Percentiles rank a stretch among this genome's conserved stretches.
Conservation (phyloP, 371 early-diverging fungal genomes). For the Actinomortierella wolfii region DNA sequence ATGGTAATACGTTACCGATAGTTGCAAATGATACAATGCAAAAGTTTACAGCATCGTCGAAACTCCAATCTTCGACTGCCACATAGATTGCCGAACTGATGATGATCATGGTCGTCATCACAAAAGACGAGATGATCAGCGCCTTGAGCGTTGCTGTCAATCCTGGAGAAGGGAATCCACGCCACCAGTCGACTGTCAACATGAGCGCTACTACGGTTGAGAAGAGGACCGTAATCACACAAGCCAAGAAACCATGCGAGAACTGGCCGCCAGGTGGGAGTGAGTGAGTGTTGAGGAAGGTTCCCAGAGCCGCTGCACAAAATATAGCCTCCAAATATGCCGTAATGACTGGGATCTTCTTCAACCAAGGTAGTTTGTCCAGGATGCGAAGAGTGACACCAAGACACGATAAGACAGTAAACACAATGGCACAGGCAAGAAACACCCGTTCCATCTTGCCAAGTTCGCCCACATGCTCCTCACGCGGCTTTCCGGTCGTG, state of each 20-base stretch:
- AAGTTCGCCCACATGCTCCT: conserved; percentile 6
- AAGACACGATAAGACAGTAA: conserved; percentile 31
- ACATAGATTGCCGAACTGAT: conserved; percentile 29
- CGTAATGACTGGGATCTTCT: conserved; percentile 18
- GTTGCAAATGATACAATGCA: conserved; percentile 45
- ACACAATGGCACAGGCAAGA: conserved; percentile 31
- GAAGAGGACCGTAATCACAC: conserved; percentile 31
- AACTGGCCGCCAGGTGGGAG: conserved; percentile 22
- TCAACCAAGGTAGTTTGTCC: conserved; percentile 27
- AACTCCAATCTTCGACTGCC: conserved; percentile 27
- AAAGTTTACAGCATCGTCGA: conserved; percentile 41
- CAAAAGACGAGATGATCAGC: conserved; percentile 38
- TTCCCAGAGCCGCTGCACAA: conserved; percentile 23
- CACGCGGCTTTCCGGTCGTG: neutral
- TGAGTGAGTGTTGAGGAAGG: conserved; percentile 26
- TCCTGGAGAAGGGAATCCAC: conserved; percentile 40
- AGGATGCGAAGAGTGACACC: conserved; percentile 36
- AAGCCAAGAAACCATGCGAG: conserved; percentile 42
- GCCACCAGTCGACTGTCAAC: conserved; percentile 42
- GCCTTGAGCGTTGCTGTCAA: conserved; percentile 37
- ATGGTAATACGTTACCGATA: too few relatives aligned
- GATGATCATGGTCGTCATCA: conserved; percentile 40
- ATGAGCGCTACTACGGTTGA: conserved; percentile 32
- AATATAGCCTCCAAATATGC: conserved; percentile 37
- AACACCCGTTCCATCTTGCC: conserved; percentile 24